Evolutionary conservation across 257 asterid species (phyloP), one percentile per base, ranked within the genome.

Genomic region (Primulina tabacum): DNA sequence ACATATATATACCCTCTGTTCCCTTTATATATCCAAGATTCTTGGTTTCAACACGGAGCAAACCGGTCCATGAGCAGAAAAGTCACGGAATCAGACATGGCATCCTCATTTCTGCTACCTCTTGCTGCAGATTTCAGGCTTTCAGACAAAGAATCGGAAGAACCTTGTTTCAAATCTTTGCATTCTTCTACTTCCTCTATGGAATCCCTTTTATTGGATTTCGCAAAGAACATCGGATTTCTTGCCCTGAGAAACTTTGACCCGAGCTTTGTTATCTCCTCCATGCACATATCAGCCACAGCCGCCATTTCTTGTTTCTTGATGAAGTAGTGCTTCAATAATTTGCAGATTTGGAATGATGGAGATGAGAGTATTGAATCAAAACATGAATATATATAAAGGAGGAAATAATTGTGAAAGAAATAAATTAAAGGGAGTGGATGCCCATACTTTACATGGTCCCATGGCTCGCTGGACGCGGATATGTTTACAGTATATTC

Each of bases 21-120:
- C 9, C 43, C 14, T n/a, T 18, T 59, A 35, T 16, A 43, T 43
- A 43, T 43, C 50, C 67, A 33, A 71, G 29, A 40, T 30, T 58
- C 38, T 67, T 53, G 32, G 35, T 59, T 47, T 82, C 81, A 90
- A 35, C 83, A 80, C 1, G 95, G 90, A n/a, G 92, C 89, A 63
- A 88, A 88, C 2, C 94, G 90, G 79, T 90, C 97, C 83, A 90
- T 79, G 77, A 90, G 89, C 86, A 87, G 69, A 35, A 73, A 74
- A 4, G 89, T 68, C 1, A 88, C 79, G 12, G 84, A 74, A 71
- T 90, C 97, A 0, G 81, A 84, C 83, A 86, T 77, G 32, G 75
- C 58, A 30, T 74, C 83, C 9, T 82, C 87, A 20, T 71, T 75
- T 56, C 66, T 37, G 24, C 52, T 47, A 14, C 18, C 66, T 67